phyloP scores from a whole-genome alignment of 1,284 basidiomycete genomes.

The Pseudozyma hubeiensis region DNA sequence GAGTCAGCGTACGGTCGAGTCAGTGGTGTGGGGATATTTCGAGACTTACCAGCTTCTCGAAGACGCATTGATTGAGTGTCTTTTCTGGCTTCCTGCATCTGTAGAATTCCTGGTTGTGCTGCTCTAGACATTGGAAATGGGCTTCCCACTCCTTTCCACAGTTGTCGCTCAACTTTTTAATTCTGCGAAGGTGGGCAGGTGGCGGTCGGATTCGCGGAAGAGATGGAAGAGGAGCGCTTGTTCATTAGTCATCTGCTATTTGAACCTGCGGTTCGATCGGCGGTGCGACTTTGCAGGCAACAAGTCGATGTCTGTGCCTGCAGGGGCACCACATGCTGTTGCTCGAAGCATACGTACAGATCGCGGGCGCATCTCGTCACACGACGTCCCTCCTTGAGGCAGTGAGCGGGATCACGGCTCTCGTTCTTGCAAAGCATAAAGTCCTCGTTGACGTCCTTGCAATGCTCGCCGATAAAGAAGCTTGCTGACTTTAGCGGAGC shows the following conservation, averaged over 20 bases:
- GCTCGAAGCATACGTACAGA: conserved; percentile 75
- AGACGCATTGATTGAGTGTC: conserved; percentile 92
- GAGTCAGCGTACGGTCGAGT: too few species aligned
- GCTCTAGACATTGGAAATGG: conserved; percentile 95
- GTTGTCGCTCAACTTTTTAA: conserved; percentile 90
- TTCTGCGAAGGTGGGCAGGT: conserved; percentile 72
- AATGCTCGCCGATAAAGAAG: conserved; percentile 96
- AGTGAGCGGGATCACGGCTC: conserved; percentile 88
- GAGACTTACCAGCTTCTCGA: conserved; percentile 80
- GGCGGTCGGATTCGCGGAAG: neutral
- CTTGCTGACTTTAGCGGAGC: conserved; percentile 95
- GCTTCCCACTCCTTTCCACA: conserved; percentile 88
- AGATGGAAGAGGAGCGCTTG: neutral
- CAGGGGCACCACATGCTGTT: too few species aligned
- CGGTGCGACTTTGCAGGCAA: neutral
- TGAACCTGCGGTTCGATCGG: neutral
- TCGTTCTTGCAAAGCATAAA: conserved; percentile 99
- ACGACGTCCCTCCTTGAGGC: conserved; percentile 92
- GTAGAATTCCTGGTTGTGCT: conserved; percentile 96
- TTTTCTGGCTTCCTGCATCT: conserved; percentile 90
- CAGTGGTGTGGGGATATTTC: neutral
- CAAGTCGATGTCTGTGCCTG: neutral
- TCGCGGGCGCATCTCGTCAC: conserved; percentile 96
- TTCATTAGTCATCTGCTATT: neutral
- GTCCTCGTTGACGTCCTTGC: conserved; percentile 99